Base-by-base conservation (phyloP, 805 yeast species). In the Teunomyces funiuensis region DNA sequence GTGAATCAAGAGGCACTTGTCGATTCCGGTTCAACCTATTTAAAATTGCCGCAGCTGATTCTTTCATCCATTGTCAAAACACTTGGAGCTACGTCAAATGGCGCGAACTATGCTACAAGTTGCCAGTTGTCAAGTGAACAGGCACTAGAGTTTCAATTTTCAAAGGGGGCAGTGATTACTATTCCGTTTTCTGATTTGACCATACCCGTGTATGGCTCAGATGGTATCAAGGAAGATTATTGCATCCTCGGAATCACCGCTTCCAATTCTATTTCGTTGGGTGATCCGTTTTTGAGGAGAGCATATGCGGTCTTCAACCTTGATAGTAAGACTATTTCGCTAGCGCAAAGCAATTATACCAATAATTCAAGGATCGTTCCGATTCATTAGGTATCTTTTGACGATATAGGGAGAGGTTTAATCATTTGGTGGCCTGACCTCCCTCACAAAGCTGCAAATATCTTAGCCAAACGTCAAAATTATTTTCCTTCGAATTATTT, bases 241-340 rank as follows among this genome's bases (percentile, higher is more conserved):
- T 41, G 43, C 25, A 25, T 19, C 7, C 33, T 36, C 17, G 39
- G 37, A 3, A 30, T 41, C 13, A 27, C 37, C 8, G 15, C 28
- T 16, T 28, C 36, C 8, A 16, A 36, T 30, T 14, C 27, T 3
- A 41, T 36, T 10, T 43, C 53, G 15, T 49, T 59, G 37, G 65
- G 65, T 5, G 63, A 53, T 42, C 56, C 53, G 47, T 58, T 60
- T 46, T 54, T 60, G 37, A 50, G 60, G 26, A 42, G 40, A 25
- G 54, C 58, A 10, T 60, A 60, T 44, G 34, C 54, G 6, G 62
- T 60, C 15, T 58, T 53, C 42, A 49, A 60, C 40, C 48, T 59
- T 41, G 63, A 59, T 27, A 54, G 55, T 41, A 49, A 49, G 33
- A 45, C 49, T 22, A 43, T 59, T 9, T 51, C 58, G 5, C 28